Base-by-base conservation (phyloP, 164 flowering plant species). In the Amborella trichopoda region DNA sequence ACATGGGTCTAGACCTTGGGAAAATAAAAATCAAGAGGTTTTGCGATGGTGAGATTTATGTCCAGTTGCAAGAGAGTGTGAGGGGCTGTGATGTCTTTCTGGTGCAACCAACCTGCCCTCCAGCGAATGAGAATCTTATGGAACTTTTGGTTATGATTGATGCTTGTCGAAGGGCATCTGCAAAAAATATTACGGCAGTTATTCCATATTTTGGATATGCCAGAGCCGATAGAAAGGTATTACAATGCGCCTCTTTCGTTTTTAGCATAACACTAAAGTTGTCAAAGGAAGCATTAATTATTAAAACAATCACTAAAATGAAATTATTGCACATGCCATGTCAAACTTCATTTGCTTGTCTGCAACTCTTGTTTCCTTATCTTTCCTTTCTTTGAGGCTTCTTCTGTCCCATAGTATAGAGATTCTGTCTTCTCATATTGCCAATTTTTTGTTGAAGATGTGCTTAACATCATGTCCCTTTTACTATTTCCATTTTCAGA, bases 141-240 rank as follows among this genome's bases (percentile, higher is more conserved):
- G 97, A 89, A 70, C 88, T 89, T 40, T 58, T 80, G 26, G 56
- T 89, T 53, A 85, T 83, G 90, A 77, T 83, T 48, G 97, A 85
- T 70, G 97, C 95, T 22, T 80, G 94, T 67, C 69, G 85, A 22
- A 71, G 97, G 41, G 97, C 95, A 28, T 89, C 97, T 3, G 95
- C 97, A 50, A 80, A 73, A 48, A 82, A 48, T 47, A 74, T 89
- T 45, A 85, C 95, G 44, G 95, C 94, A 12, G 97, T 89, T 3
- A 80, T 85, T 67, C 97, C 97, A 21, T 89, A 85, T 66, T 89
- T 89, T 73, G 95, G 97, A 46, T 89, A 89, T 74, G 90, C 91
- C 23, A 71, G 97, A 53, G 95, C 94, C 50, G 97, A 89, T 62
- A 59, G 95, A 43, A 85, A 89, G 97, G 97, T 71, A 67, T 1